Evolutionary conservation across 2,329 filamentous ascomycete species (phyloP), one percentile per base, ranked within the genome.

Genomic region (Talaromyces sp.): DNA sequence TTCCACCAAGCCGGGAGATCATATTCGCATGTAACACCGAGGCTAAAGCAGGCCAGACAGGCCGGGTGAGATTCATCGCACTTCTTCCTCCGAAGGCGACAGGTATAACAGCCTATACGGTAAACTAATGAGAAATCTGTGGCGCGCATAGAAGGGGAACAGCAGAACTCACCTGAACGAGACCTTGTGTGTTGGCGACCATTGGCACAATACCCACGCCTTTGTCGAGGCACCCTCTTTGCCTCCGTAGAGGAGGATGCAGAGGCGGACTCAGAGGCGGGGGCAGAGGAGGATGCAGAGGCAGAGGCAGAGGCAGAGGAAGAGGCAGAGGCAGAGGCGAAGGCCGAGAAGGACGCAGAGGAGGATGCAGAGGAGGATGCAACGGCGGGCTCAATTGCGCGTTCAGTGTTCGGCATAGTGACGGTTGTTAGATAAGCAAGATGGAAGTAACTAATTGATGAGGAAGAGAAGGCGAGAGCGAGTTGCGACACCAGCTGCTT

Each of bases 1-100:
- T 89, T 90, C 95, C 95, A 99, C 95, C 95, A 99, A 79, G 91
- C 87, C 42, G 95, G 95, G 73, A 93, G 84, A 83, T 96, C 96
- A 82, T 98, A 99, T 82, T 98, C 92, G 81, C 95, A 99, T 71
- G 85, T 83, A 61, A 99, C 84, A 59, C 90, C 90, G 61, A 99
- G 88, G 72, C 88, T 85, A 66, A 79, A 82, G 78, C 87, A 89
- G 63, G 87, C 85, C 68, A 81, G 82, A 73, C 87, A 89, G 56
- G 81, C 75, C n/a, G 85, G 82, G 70, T 87, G 87, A 64, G 81
- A 82, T 72, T 89, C 87, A 67, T 89, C 87, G 70, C 87, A 89
- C 79, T 89, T 89, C 80, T 89, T 89, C 66, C 87, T 76, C 72
- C 87, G 83, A 65, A 89, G 75, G 65, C 87, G 83, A 74, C 87